Base-by-base conservation (phyloP, 805 yeast species). In the Candida ascalaphidarum region DNA sequence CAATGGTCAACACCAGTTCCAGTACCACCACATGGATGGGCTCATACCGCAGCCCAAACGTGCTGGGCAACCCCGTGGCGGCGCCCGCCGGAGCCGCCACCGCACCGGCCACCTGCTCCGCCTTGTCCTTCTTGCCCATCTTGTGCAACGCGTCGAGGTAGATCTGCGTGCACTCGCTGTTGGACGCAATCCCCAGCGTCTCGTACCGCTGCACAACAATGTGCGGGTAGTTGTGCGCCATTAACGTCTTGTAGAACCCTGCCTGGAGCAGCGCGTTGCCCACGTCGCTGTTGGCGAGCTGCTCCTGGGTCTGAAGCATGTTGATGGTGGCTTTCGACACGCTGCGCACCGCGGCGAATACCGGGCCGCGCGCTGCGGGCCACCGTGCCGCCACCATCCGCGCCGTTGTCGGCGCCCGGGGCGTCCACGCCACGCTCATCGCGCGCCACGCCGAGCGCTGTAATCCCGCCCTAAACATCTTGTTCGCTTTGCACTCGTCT, bases 1-100 rank as follows among this genome's bases (percentile, higher is more conserved):
- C 54, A 23, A 86, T 67, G 7, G 86, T 74, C 55, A 81, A 65
- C 4, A 83, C 75, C 16, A 94, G 74, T 50, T 89, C 98, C 13
- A 92, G 74, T 12, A 92, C 82, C 11, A 89, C 71, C n/a, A 92
- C 98, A 54, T 89, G 95, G 22, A 92, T 70, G 2, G 99, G 98
- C 36, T 84, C 94, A 33, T 71, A 56, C 32, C 79, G 70, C 2
- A 84, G 58, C 1, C 94, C 95, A 41, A 52, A 58, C 7, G 65
- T 63, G 21, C 38, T 53, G 18, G 61, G 36, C 31, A 49, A 26
- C 15, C 34, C 36, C n/a, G n/a, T n/a, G 11, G 29, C 28, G 13
- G 30, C 17, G 32, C 41, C 41, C 7, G 34, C 34, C 4, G 25
- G 23, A n/a, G 26, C 15, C 7, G 37, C 35, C 15, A 73, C 33